A percentile compares a stretch with the other conserved stretches of the same genome.
phyloP scores from a whole-genome alignment of 2,329 filamentous ascomycete species.

The Arthrobotrys musiformis region DNA sequence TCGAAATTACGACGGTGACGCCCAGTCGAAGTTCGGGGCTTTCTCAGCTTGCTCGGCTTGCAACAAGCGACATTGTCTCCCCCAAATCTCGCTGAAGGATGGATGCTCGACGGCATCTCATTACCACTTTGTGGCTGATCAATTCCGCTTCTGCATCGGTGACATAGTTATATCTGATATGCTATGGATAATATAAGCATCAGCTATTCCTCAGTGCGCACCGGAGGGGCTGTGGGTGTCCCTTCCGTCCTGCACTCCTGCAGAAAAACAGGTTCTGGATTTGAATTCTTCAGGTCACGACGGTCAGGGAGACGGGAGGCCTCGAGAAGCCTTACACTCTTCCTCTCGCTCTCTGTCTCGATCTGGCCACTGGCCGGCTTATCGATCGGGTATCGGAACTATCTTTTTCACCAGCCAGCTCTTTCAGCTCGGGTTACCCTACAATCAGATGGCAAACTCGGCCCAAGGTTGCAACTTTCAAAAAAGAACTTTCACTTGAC shows the following conservation, averaged over 20 bases:
- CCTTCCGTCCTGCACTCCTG: background rate
- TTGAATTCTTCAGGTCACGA: constrained; percentile 1
- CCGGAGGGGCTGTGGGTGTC: background rate
- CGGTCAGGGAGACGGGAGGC: constrained; percentile 1
- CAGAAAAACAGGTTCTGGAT: constrained; percentile 15
- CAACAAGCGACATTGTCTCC: constrained; percentile 10
- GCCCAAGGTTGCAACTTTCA: background rate
- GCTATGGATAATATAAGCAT: background rate
- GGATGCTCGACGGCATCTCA: constrained; percentile 20
- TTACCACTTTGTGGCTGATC: constrained; percentile 45
- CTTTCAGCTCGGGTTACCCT: constrained; percentile 3
- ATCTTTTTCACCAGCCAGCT: too few species aligned
- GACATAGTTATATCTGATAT: background rate
- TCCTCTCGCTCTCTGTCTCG: too few species aligned
- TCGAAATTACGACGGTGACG: constrained; percentile 38
- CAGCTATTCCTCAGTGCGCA: constrained; percentile 39
- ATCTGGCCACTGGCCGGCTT: constrained; percentile 21
- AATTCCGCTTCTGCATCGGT: constrained; percentile 2
- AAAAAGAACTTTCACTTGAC: background rate
- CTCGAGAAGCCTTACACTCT: too few species aligned
- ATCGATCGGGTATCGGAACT: constrained; percentile 28
- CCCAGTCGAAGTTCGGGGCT: constrained; percentile 55
- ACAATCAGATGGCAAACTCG: constrained; percentile 20
- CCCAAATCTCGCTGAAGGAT: constrained; percentile 3
- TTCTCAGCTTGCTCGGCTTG: constrained; percentile 51